Conservation (phyloP, 2,329 filamentous ascomycete species). For the Claviceps digitariae region DNA sequence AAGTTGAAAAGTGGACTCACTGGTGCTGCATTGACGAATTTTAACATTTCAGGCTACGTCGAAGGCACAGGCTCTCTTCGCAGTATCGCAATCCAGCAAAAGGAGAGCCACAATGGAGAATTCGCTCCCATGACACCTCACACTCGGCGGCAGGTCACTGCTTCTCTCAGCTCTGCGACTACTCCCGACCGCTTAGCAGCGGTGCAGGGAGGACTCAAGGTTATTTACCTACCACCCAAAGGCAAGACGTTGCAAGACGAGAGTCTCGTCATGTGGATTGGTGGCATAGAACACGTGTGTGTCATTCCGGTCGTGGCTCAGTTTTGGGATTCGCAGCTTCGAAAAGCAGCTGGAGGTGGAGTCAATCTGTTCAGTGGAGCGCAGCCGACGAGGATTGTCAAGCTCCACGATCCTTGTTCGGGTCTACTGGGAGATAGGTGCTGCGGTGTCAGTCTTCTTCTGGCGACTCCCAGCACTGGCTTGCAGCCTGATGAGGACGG, state of each 20-base stretch:
- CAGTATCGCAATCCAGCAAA: conserved; percentile 20
- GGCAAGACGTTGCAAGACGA: conserved; percentile 36
- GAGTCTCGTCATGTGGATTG: conserved; percentile 42
- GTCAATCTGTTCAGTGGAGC: conserved; percentile 43
- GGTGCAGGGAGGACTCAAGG: conserved; percentile 38
- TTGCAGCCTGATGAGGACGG: conserved; percentile 15
- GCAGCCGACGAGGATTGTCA: conserved; percentile 41
- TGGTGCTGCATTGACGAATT: conserved; percentile 44
- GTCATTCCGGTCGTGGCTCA: conserved; percentile 40
- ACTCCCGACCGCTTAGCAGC: conserved; percentile 37
- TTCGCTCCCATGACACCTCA: conserved; percentile 54
- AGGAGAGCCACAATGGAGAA: conserved; percentile 28
- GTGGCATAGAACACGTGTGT: conserved; percentile 41
- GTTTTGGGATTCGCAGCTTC: conserved; percentile 48
- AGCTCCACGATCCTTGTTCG: conserved; percentile 36
- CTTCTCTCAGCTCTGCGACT: conserved; percentile 26
- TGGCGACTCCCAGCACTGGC: conserved; percentile 17
- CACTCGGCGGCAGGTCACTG: conserved; percentile 39
- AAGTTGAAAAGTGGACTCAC: conserved; percentile 38
- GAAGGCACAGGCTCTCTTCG: conserved; percentile 45
- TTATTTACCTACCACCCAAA: conserved; percentile 29
- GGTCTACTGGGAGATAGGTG: conserved; percentile 45
- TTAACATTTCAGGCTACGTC: conserved; percentile 44
- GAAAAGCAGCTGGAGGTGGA: conserved; percentile 34
- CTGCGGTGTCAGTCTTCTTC: conserved; percentile 34